Base-by-base conservation (phyloP, 345 rosid species). In the Aquilaria sinensis region DNA sequence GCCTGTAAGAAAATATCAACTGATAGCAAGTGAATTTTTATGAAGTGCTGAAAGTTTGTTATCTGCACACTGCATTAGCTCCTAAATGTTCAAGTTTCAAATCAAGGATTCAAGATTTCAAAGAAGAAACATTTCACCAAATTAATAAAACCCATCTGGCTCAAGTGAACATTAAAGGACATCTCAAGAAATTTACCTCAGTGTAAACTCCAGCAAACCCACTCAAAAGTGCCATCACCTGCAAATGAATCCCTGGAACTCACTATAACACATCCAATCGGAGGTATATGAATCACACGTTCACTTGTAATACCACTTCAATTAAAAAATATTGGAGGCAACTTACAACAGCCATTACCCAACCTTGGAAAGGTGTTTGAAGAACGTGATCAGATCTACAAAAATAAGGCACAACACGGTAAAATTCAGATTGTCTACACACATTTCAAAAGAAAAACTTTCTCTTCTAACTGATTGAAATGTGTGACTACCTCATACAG, bases 131-230 rank as follows among this genome's bases (percentile, higher is more conserved):
- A 23, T 48, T 48, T 10, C 10, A 14, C 14, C 51, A 48, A 10
- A 10, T 9, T 48, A 48, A 48, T 48, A 48, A 14, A 48, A 48
- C 10, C 54, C 54, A 2, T 51, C 53, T 51, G 23, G 4, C 43
- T 37, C 43, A 37, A 3, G 1, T 4, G 8, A 37, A 37, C 43
- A 23, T 23, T 23, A 64, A 58, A 10, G 5, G 43, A 15, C 56
- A 64, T 56, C 34, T 63, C 58, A 60, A 65, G 9, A 67, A 47
- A 14, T 61, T 70, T 68, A 86, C 96, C 91, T 94, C 99, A 51
- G 99, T 90, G 78, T 94, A 86, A 47, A 88, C 99, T 75, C 99
- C 97, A 1, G 97, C 99, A 66, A 88, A 94, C 64, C 99, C 96
- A 57, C 97, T 90, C 67, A 94, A 72, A 68, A 94, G 96, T 52